A percentile compares a stretch with the other conserved stretches of the same genome.
phyloP scores from a whole-genome alignment of 331 rosid genomes.

The Malus hybrid region DNA sequence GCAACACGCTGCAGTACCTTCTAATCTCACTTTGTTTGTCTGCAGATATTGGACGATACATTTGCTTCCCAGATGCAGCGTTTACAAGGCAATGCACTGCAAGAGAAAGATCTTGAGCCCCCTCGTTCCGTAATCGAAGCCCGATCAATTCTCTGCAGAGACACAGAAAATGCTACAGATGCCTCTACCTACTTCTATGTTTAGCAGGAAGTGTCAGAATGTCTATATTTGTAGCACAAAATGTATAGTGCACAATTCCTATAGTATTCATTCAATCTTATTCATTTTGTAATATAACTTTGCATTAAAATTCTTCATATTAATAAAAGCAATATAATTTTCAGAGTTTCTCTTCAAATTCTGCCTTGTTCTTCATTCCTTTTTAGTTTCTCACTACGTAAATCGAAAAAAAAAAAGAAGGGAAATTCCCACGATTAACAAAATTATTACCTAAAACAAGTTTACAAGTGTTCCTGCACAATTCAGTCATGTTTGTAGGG shows the following conservation, averaged over 20 bases:
- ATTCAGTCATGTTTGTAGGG: too few species aligned
- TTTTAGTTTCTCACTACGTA: background rate
- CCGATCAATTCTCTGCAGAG: conserved; percentile 85
- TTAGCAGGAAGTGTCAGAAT: conserved; percentile 8
- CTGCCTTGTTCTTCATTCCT: background rate
- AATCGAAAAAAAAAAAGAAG: too few species aligned
- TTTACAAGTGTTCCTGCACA: too few species aligned
- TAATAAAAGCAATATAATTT: background rate
- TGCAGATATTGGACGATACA: conserved; percentile 84
- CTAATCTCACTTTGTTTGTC: conserved; percentile 5
- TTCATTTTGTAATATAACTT: background rate
- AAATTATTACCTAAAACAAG: too few species aligned
- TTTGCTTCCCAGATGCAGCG: conserved; percentile 98
- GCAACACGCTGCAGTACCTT: background rate
- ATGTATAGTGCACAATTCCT: background rate
- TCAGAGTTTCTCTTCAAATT: background rate
- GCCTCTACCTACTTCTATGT: conserved; percentile 54
- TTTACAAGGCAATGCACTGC: conserved; percentile 78
- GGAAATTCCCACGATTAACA: too few species aligned
- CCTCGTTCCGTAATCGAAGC: conserved; percentile 97
- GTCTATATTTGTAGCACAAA: background rate
- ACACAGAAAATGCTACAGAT: conserved; percentile 57
- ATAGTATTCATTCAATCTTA: background rate
- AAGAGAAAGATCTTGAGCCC: conserved; percentile 85
- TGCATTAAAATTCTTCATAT: background rate